Percentiles rank a stretch among this genome's conserved stretches.
Conservation (phyloP, 768 basidiomycete genomes). For the Melanogaster broomeanus region DNA sequence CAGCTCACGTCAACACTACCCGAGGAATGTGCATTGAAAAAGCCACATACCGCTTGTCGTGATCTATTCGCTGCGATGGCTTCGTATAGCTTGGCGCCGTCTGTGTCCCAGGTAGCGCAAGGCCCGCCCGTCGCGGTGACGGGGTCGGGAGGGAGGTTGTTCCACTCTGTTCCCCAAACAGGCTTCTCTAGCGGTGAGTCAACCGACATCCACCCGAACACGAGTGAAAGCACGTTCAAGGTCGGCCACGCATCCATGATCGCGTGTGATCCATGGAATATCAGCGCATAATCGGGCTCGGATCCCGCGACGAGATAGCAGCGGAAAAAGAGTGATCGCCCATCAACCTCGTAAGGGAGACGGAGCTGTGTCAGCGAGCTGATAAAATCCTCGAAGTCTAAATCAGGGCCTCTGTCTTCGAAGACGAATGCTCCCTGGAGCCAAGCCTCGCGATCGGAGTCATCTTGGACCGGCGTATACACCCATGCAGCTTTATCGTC, state of each 20-base stretch:
- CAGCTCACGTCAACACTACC: not conserved
- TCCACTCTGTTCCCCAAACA: slow-evolving; percentile 11
- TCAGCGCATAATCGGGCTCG: slow-evolving; percentile 1
- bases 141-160: slow-evolving; percentile 14
- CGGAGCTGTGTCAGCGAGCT: not conserved
- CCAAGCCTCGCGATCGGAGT: slow-evolving; percentile 10
- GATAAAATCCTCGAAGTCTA: slow-evolving; percentile 7
- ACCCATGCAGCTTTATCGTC: slow-evolving; percentile 9
- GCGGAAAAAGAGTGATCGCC: slow-evolving; percentile 2
- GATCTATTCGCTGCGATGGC: not conserved
- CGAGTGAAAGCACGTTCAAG: slow-evolving; percentile 8
- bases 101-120: slow-evolving; percentile 6
- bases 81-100: slow-evolving; percentile 2
- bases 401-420: not conserved
- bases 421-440: slow-evolving; percentile 6
- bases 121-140: slow-evolving; percentile 17
- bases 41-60: not conserved
- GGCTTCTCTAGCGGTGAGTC: not conserved
- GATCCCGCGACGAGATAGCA: slow-evolving; percentile 13
- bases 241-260: slow-evolving; percentile 19
- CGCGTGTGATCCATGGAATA: slow-evolving; percentile 15
- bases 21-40: not conserved
- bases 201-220: slow-evolving; percentile 15
- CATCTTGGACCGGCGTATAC: slow-evolving; percentile 6
- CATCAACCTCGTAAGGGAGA: slow-evolving; percentile 7